Conservation (phyloP, 495 filamentous ascomycete species). For the Neurospora hispaniola region DNA sequence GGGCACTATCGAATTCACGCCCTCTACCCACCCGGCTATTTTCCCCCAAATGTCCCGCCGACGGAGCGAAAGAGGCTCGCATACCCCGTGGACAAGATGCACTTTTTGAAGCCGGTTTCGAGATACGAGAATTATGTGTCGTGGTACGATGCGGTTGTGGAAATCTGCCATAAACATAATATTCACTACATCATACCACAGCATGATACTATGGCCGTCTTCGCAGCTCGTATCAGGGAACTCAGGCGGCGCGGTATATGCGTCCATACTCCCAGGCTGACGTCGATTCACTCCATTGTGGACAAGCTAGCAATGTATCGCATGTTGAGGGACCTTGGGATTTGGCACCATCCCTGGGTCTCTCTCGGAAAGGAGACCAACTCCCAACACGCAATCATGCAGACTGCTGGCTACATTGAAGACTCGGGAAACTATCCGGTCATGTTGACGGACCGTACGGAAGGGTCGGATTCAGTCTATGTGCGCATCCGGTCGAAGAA, state of each 20-base stretch:
- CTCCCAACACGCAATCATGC: not conserved
- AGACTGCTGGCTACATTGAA: not conserved
- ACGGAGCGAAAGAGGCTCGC: not conserved
- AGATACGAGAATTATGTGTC: not conserved
- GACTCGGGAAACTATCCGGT: not conserved
- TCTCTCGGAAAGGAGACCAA: not conserved
- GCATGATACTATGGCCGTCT: not conserved
- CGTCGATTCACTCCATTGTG: not conserved
- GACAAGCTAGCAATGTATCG: not conserved
- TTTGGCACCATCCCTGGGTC: not conserved
- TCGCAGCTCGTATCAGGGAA: not conserved
- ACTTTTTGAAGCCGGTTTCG: not conserved
- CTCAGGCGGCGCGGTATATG: not conserved
- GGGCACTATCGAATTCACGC: not conserved
- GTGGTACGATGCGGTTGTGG: not conserved
- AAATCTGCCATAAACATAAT: not conserved
- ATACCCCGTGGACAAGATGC: not conserved
- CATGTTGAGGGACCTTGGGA: not conserved
- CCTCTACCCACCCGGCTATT: not conserved
- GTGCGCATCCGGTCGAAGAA: not conserved
- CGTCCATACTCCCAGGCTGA: not conserved
- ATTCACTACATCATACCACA: constrained; percentile 4
- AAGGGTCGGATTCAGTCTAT: not conserved
- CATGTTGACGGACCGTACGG: not conserved
- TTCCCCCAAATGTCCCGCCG: not conserved